Evolutionary conservation across 306 rosid species (phyloP).

Genomic region (Castanea mollissima): DNA sequence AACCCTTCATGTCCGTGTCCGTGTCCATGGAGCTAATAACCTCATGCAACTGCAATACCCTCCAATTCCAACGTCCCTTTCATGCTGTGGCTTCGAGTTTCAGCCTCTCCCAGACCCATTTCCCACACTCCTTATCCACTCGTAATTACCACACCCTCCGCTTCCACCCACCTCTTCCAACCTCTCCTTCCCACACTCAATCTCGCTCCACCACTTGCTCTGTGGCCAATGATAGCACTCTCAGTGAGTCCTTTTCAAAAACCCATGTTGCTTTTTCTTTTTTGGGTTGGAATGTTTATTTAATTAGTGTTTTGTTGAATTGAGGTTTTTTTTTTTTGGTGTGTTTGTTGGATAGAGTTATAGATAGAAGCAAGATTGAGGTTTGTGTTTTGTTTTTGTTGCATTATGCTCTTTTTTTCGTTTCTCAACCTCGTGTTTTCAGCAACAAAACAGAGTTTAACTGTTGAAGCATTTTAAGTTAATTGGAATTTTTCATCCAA

Average conservation of each 20-base stretch:
- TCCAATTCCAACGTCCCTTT: background rate
- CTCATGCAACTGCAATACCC: conserved; percentile 1
- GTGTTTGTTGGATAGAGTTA: background rate
- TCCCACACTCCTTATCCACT: background rate
- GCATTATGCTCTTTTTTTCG: background rate
- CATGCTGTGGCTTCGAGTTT: background rate
- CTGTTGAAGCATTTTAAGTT: background rate
- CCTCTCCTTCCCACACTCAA: background rate
- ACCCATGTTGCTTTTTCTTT: background rate
- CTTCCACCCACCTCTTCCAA: conserved; percentile 8
- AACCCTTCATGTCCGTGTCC: background rate
- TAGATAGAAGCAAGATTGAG: background rate
- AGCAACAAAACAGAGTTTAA: background rate
- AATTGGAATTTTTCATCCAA: background rate
- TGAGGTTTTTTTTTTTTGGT: background rate
- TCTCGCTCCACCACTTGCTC: conserved; percentile 29
- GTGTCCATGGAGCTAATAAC: conserved; percentile 18
- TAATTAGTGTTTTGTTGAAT: background rate
- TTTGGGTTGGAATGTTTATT: background rate
- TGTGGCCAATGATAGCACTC: conserved; percentile 19
- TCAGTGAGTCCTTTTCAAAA: conserved; percentile 28
- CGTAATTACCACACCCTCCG: background rate
- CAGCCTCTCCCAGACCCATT: background rate
- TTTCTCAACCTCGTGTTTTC: background rate
- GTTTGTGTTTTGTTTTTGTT: background rate